Percentiles rank a stretch among this genome's conserved stretches.
These are phyloP conservation scores for Lasiodiplodia theobromae DNA, from an alignment of 2,329 filamentous ascomycete species.

Conservation along the genomic window DNA sequence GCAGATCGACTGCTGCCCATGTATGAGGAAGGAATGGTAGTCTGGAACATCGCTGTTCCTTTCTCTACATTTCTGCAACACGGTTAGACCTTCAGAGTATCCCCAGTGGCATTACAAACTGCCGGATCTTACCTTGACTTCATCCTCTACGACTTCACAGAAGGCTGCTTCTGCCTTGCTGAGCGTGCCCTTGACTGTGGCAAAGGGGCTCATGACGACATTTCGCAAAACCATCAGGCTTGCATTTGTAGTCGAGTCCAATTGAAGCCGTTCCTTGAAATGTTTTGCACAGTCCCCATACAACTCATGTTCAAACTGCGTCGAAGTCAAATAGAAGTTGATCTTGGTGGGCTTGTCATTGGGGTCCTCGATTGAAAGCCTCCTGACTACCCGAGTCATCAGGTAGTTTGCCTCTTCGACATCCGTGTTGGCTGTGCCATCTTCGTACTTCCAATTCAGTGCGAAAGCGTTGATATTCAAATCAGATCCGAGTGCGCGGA, in stretches of 20 bases:
- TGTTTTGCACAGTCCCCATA: conserved; percentile 52
- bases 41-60: conserved; percentile 46
- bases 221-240: conserved; percentile 55
- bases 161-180: conserved; percentile 46
- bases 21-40: conserved; percentile 49
- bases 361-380: conserved; percentile 51
- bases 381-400: conserved; percentile 54
- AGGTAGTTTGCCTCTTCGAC: conserved; percentile 59
- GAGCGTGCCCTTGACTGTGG: conserved; percentile 51
- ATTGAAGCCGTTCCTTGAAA: conserved; percentile 53
- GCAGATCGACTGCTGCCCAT: conserved; percentile 44
- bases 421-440: conserved; percentile 52
- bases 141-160: conserved; percentile 39
- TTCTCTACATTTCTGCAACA: conserved; percentile 33
- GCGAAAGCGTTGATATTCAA: conserved; percentile 57
- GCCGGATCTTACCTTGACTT: conserved; percentile 31
- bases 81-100: not conserved
- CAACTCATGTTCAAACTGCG: conserved; percentile 48
- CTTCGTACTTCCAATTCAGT: conserved; percentile 51
- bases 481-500: conserved; percentile 54
- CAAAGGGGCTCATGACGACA: conserved; percentile 58
- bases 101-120: no score
- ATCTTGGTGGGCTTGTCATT: conserved; percentile 51
- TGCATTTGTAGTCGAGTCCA: conserved; percentile 42
- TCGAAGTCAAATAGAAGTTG: conserved; percentile 56